phyloP scores from a whole-genome alignment of 768 basidiomycete genomes.

The Leccinum longicurvipes region DNA sequence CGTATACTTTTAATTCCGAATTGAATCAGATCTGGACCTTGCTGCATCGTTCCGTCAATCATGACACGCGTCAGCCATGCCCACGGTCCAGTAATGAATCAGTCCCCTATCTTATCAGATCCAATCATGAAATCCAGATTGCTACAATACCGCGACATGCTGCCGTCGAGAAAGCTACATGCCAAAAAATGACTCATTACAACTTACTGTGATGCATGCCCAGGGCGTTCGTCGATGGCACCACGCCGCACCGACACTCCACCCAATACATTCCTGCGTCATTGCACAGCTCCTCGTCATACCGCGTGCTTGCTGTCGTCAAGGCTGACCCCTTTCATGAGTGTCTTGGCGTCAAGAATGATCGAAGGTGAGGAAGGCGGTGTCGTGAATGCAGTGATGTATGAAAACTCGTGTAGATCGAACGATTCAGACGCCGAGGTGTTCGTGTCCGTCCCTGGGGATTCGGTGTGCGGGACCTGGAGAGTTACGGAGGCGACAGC shows the following conservation, averaged over 20 bases:
- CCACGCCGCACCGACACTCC: slow-evolving; percentile 10
- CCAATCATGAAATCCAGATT: slow-evolving; percentile 21
- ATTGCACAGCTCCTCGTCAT: slow-evolving; percentile 6
- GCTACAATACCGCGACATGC: background rate
- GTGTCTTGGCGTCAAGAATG: slow-evolving; percentile 4
- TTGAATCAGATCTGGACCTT: background rate
- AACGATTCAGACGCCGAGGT: slow-evolving; percentile 15
- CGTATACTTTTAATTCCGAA: slow-evolving; percentile 16
- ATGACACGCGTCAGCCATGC: slow-evolving; percentile 22
- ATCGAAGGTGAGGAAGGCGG: slow-evolving; percentile 27
- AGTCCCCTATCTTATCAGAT: slow-evolving; percentile 21
- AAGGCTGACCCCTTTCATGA: slow-evolving; percentile 8
- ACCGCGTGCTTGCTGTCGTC: slow-evolving; percentile 11
- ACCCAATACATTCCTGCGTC: slow-evolving; percentile 7
- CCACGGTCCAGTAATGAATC: background rate
- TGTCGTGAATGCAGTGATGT: slow-evolving; percentile 31
- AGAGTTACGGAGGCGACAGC: slow-evolving; percentile 12
- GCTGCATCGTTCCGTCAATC: slow-evolving; percentile 6
- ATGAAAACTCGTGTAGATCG: slow-evolving; percentile 31
- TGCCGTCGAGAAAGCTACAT: slow-evolving; percentile 18
- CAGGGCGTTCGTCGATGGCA: background rate
- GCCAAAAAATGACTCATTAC: slow-evolving; percentile 3
- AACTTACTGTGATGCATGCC: slow-evolving; percentile 2
- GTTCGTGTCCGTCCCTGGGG: slow-evolving; percentile 10
- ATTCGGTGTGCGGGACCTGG: slow-evolving; percentile 6